Conservation (phyloP, 192 early-diverging fungal genomes). For the Rhizophagus clarus region DNA sequence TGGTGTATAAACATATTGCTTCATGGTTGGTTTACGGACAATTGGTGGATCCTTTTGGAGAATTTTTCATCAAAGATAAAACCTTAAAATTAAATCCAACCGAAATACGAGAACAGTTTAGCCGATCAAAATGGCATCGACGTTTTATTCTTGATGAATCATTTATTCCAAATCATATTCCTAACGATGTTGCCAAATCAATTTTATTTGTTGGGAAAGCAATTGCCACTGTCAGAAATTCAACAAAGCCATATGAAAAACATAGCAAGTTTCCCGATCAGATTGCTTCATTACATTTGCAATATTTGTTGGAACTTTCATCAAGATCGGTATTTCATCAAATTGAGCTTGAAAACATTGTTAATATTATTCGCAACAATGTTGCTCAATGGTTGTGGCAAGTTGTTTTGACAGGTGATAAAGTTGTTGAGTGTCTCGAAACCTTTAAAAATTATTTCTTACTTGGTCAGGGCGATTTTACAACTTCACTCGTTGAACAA, state of each 20-base stretch:
- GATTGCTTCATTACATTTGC: slow-evolving; percentile 25
- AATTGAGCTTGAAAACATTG: slow-evolving; percentile 43
- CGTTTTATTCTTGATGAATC: slow-evolving; percentile 48
- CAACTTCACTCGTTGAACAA: slow-evolving; percentile 56
- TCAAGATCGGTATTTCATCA: slow-evolving; percentile 40
- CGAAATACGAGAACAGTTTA: slow-evolving; percentile 21
- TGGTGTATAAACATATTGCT: slow-evolving; percentile 62
- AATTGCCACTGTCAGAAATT: slow-evolving; percentile 53
- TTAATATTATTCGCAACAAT: slow-evolving; percentile 53
- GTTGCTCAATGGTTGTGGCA: slow-evolving; percentile 65
- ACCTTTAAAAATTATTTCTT: slow-evolving; percentile 64
- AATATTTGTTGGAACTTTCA: slow-evolving; percentile 31
- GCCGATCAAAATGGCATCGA: slow-evolving; percentile 47
- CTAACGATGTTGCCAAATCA: slow-evolving; percentile 50
- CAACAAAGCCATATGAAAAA: slow-evolving; percentile 33
- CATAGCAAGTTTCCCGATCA: slow-evolving; percentile 32
- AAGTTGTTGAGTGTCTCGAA: slow-evolving; percentile 57
- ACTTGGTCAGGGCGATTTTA: slow-evolving; percentile 65
- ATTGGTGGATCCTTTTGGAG: slow-evolving; percentile 57
- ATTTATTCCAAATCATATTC: slow-evolving; percentile 57
- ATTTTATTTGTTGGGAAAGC: slow-evolving; percentile 74
- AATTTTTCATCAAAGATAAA: slow-evolving; percentile 64
- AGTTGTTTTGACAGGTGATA: slow-evolving; percentile 65
- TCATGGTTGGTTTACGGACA: slow-evolving; percentile 72
- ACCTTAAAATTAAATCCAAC: neutral